Evolutionary conservation across 495 filamentous ascomycete genomes (phyloP).

Genomic region (Saxophila tyrrhenica): DNA sequence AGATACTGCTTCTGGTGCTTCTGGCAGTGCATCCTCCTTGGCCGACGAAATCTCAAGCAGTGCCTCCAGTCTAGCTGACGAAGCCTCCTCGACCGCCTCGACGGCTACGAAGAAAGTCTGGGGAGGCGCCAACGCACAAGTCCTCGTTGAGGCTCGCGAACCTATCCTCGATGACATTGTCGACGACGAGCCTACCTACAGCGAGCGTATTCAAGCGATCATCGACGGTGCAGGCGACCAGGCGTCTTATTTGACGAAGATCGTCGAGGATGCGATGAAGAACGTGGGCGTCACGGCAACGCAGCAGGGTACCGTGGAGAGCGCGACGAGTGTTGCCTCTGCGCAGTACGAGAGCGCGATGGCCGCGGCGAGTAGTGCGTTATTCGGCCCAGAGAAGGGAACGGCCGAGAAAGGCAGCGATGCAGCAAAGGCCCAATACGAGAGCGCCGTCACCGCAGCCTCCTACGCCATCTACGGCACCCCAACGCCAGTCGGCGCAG

Average conservation of each 20-base stretch:
- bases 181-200: conserved; percentile 38
- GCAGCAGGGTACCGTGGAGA: conserved; percentile 33
- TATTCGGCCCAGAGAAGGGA: conserved; percentile 47
- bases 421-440: conserved; percentile 45
- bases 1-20: background rate
- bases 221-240: conserved; percentile 39
- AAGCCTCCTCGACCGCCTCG: conserved; percentile 14
- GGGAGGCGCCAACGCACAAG: conserved; percentile 45
- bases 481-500: conserved; percentile 26
- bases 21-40: conserved; percentile 15
- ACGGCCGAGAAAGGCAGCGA: conserved; percentile 38
- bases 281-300: conserved; percentile 22
- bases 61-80: conserved; percentile 6
- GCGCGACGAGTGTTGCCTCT: conserved; percentile 38
- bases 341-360: conserved; percentile 48
- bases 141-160: conserved; percentile 35
- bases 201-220: conserved; percentile 40
- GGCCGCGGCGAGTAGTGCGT: conserved; percentile 43
- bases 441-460: conserved; percentile 50
- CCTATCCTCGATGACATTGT: conserved; percentile 45
- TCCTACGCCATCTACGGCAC: conserved; percentile 53
- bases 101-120: conserved; percentile 36
- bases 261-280: conserved; percentile 41
- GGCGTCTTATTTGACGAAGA: conserved; percentile 41
- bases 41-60: no score